Conservation (phyloP, 495 filamentous ascomycete genomes). For the Xylaria scruposa region DNA sequence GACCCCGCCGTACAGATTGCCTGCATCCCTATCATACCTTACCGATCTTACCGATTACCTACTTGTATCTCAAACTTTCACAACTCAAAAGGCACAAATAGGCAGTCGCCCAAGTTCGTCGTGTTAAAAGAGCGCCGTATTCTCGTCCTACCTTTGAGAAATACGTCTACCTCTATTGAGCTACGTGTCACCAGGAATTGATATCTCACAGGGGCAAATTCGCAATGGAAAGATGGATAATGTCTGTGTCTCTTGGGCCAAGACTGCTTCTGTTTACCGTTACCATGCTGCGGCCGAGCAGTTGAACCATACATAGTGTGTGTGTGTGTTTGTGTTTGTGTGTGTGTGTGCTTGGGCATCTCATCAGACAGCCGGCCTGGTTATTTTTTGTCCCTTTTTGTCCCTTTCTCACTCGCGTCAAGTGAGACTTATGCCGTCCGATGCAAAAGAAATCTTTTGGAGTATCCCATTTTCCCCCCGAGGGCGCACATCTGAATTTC, state of each 20-base stretch:
- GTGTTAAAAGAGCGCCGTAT: neutral
- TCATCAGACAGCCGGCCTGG: conserved; percentile 38
- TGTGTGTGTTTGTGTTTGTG: conserved; percentile 23
- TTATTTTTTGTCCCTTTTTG: conserved; percentile 31
- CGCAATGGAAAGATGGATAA: conserved; percentile 27
- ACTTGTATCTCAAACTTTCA: neutral
- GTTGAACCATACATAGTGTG: conserved; percentile 16
- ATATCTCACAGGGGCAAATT: neutral
- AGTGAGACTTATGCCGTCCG: conserved; percentile 23
- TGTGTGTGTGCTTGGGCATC: conserved; percentile 29
- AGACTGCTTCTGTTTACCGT: conserved; percentile 35
- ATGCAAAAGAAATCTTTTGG: conserved; percentile 45
- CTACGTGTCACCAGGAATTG: conserved; percentile 12
- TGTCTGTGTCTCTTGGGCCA: conserved; percentile 39
- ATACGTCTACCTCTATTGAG: neutral
- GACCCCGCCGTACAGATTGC: conserved; percentile 3
- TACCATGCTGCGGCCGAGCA: conserved; percentile 31
- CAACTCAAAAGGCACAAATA: neutral
- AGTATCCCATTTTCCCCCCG: conserved; percentile 42
- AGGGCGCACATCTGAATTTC: conserved; percentile 39
- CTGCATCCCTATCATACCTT: too few relatives aligned
- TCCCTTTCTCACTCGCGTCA: conserved; percentile 23
- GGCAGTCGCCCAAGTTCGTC: too few relatives aligned
- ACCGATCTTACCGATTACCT: too few relatives aligned
- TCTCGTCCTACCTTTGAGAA: neutral